Percentiles rank a stretch among this genome's conserved stretches.
Conservation (phyloP, 495 filamentous ascomycete genomes). For the Penicillium arizonense region DNA sequence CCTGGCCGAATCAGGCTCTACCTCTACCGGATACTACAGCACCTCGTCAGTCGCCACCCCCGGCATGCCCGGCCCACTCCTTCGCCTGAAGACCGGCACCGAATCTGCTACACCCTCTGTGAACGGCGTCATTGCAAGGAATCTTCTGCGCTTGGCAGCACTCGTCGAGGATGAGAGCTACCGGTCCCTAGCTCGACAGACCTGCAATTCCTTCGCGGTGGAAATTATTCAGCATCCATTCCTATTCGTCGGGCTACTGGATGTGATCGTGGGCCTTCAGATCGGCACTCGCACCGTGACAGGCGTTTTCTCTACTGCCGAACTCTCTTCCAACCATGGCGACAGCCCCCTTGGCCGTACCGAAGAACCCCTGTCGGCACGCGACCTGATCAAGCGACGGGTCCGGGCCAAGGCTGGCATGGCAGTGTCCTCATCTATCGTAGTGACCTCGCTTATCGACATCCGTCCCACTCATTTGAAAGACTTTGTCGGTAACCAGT, state of each 20-base stretch:
- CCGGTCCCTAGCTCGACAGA: conserved; percentile 63
- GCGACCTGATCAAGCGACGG: conserved; percentile 37
- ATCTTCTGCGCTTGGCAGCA: conserved; percentile 74
- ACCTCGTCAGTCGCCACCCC: conserved; percentile 62
- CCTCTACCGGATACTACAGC: conserved; percentile 79
- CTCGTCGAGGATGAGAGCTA: conserved; percentile 69
- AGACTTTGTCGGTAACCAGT: conserved; percentile 48
- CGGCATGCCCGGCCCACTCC: conserved; percentile 72
- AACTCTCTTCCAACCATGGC: conserved; percentile 15
- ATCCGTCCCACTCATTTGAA: conserved; percentile 43
- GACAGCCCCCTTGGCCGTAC: conserved; percentile 23
- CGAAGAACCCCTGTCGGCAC: conserved; percentile 31
- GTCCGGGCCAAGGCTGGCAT: conserved; percentile 38
- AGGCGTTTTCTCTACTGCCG: conserved; percentile 36
- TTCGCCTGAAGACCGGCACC: conserved; percentile 91
- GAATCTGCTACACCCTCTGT: conserved; percentile 86
- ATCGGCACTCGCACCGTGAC: conserved; percentile 48
- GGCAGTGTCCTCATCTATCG: conserved; percentile 36
- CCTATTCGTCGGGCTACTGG: conserved; percentile 77
- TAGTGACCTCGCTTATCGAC: conserved; percentile 38
- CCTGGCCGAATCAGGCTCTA: conserved; percentile 52
- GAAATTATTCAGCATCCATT: conserved; percentile 92
- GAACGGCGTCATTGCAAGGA: conserved; percentile 80
- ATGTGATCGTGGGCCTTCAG: conserved; percentile 70
- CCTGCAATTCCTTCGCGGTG: conserved; percentile 78